These are phyloP conservation scores for Xerocomus brunneocitrinus DNA, from an alignment of 768 basidiomycete genomes.

Conservation along the genomic window DNA sequence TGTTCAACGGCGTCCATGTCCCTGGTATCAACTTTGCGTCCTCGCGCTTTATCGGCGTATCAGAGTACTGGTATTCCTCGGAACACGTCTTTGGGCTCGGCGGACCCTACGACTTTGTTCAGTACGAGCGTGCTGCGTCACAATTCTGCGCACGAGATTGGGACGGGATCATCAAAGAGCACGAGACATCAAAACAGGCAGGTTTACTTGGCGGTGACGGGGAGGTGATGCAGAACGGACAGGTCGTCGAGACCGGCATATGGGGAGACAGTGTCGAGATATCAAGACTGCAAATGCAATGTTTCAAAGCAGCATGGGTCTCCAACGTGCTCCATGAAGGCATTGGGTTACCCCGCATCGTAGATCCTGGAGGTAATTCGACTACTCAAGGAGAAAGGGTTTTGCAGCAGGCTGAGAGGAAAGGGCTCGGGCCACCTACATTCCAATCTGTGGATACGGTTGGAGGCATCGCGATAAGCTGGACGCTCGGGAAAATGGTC, in stretches of 20 bases:
- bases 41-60: conserved; percentile 93
- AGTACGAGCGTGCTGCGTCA: conserved; percentile 90
- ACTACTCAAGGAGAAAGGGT: conserved; percentile 69
- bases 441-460: conserved; percentile 95
- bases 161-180: conserved; percentile 66
- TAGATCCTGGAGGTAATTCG: conserved; percentile 78
- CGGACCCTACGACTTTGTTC: conserved; percentile 92
- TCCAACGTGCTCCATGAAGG: conserved; percentile 95
- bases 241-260: conserved; percentile 57
- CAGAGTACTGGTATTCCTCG: conserved; percentile 99
- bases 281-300: conserved; percentile 90
- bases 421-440: conserved; percentile 75
- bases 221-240: conserved; percentile 55
- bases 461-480: conserved; percentile 88
- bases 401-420: conserved; percentile 68
- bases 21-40: conserved; percentile 92
- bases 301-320: conserved; percentile 99
- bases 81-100: conserved; percentile 95
- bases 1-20: conserved; percentile 92
- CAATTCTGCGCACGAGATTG: conserved; percentile 81
- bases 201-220: conserved; percentile 56
- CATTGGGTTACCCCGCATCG: conserved; percentile 87
- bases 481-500: conserved; percentile 99
- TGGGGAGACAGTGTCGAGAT: conserved; percentile 78
- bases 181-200: conserved; percentile 49